Conservation (phyloP, 2,329 filamentous ascomycete species). For the Calycina marina region DNA sequence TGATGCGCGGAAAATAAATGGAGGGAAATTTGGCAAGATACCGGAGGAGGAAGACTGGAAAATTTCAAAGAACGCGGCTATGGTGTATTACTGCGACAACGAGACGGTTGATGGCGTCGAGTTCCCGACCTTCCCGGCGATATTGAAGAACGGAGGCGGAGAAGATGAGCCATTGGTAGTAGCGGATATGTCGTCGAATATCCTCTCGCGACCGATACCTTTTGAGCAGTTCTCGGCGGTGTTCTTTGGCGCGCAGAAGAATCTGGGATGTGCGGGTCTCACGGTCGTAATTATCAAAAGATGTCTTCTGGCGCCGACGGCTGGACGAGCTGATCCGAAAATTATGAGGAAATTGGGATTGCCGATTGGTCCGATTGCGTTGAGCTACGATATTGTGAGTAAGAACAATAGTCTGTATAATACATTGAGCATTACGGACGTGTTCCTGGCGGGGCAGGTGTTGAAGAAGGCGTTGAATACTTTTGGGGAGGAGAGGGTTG, state of each 20-base stretch:
- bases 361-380: slow-evolving; percentile 63
- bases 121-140: slow-evolving; percentile 58
- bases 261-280: slow-evolving; percentile 73
- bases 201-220: slow-evolving; percentile 66
- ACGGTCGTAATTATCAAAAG: slow-evolving; percentile 80
- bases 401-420: slow-evolving; percentile 97
- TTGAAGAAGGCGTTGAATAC: slow-evolving; percentile 57
- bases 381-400: slow-evolving; percentile 71
- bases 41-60: slow-evolving; percentile 66
- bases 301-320: slow-evolving; percentile 54
- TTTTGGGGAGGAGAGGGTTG: slow-evolving; percentile 54
- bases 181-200: slow-evolving; percentile 90
- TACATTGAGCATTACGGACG: slow-evolving; percentile 81
- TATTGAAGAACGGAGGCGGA: slow-evolving; percentile 40
- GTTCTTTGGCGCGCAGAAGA: slow-evolving; percentile 93
- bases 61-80: slow-evolving; percentile 50
- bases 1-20: slow-evolving; percentile 50
- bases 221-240: slow-evolving; percentile 68
- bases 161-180: slow-evolving; percentile 61
- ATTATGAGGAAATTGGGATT: slow-evolving; percentile 64
- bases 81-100: slow-evolving; percentile 82
- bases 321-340: slow-evolving; percentile 35
- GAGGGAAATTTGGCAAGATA: slow-evolving; percentile 77
- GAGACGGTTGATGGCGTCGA: slow-evolving; percentile 93
- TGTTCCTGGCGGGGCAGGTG: slow-evolving; percentile 82